Conservation (phyloP, 768 basidiomycete genomes). For the Mycena rosella region DNA sequence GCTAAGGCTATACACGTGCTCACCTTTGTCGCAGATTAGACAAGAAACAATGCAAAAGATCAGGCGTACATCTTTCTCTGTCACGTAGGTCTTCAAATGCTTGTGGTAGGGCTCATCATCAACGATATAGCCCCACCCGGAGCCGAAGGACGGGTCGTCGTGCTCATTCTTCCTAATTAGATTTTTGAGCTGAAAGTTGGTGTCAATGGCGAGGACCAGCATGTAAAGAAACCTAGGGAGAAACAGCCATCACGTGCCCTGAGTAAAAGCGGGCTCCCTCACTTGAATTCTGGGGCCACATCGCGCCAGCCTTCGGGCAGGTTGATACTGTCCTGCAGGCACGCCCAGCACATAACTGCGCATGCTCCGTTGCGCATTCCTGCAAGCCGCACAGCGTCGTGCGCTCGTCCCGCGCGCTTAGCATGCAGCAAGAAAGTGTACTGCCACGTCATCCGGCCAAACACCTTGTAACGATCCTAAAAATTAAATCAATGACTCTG, state of each 20-base stretch:
- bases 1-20: conserved; percentile 12
- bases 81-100: conserved; percentile 12
- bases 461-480: conserved; percentile 24
- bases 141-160: conserved; percentile 32
- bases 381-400: not conserved
- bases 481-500: no score
- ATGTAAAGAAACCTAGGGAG: conserved; percentile 23
- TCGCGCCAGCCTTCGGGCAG: conserved; percentile 33
- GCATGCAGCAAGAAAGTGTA: conserved; percentile 10
- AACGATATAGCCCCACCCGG: conserved; percentile 32
- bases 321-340: conserved; percentile 31
- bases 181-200: conserved; percentile 39
- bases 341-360: conserved; percentile 36
- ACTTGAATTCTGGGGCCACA: conserved; percentile 13
- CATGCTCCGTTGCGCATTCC: conserved; percentile 16
- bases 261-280: no score
- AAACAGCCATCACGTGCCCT: no score
- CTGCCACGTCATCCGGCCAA: conserved; percentile 19
- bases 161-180: conserved; percentile 18
- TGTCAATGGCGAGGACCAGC: conserved; percentile 31
- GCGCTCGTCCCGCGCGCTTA: conserved; percentile 30
- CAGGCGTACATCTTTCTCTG: conserved; percentile 28
- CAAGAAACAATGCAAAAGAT: no score
- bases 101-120: conserved; percentile 23
- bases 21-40: conserved; percentile 20